These are phyloP conservation scores for Metarhizium robertsii DNA, from an alignment of 2,329 filamentous ascomycete species.

Conservation along the genomic window DNA sequence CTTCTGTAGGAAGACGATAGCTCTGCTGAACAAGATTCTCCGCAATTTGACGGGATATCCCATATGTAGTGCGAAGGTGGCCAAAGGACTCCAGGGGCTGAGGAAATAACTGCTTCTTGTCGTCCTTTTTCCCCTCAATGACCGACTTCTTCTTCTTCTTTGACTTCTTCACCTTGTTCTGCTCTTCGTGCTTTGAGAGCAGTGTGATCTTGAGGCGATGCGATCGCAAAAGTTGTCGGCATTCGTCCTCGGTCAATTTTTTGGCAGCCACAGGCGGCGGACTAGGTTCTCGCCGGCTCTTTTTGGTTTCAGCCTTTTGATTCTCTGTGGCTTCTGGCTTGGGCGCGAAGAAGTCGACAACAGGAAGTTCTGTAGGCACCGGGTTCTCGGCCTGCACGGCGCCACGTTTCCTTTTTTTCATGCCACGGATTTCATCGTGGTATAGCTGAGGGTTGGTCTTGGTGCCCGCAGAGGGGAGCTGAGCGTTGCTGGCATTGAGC, in stretches of 20 bases:
- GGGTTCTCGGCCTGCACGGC: constrained; percentile 24
- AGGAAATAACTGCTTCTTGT: constrained; percentile 59
- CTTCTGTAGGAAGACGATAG: constrained; percentile 82
- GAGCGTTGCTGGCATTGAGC: constrained; percentile 21
- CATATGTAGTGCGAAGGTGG: constrained; percentile 61
- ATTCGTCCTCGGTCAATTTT: constrained; percentile 56
- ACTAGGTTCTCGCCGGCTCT: constrained; percentile 18
- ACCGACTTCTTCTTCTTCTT: constrained; percentile 43
- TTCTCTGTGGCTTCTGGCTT: constrained; percentile 28
- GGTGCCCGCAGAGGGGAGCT: constrained; percentile 56
- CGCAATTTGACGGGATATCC: constrained; percentile 62
- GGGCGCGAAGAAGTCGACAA: constrained; percentile 51
- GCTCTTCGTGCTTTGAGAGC: constrained; percentile 43
- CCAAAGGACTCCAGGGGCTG: constrained; percentile 71
- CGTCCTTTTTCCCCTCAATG: constrained; percentile 36
- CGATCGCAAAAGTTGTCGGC: constrained; percentile 63
- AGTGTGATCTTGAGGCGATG: constrained; percentile 81
- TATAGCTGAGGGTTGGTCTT: constrained; percentile 61
- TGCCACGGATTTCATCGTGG: constrained; percentile 42
- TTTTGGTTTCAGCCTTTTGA: constrained; percentile 13
- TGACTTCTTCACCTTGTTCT: constrained; percentile 40
- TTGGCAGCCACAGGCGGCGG: constrained; percentile 17
- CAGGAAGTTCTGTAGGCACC: constrained; percentile 27
- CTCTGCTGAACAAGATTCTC: constrained; percentile 78
- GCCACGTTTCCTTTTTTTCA: constrained; percentile 51